phyloP scores from a whole-genome alignment of 2,329 filamentous ascomycete genomes.

The Sclerotiophoma versabilis region DNA sequence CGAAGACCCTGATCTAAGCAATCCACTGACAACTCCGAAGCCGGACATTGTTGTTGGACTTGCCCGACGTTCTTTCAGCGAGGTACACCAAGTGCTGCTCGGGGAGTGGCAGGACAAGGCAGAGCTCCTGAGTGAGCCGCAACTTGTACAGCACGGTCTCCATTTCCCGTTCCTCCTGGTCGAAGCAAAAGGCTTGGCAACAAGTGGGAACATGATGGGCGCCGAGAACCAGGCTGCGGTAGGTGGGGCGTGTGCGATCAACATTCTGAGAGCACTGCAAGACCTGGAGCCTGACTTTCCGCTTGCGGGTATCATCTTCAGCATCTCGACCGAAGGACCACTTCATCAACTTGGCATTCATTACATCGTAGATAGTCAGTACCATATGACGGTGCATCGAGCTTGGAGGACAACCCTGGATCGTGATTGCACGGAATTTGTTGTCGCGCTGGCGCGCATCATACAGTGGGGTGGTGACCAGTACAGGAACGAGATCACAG shows the following conservation, averaged over 20 bases:
- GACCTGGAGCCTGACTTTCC: background rate
- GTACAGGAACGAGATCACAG: background rate
- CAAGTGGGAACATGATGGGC: constrained; percentile 17
- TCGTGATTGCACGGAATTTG: background rate
- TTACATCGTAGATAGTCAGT: background rate
- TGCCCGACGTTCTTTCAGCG: background rate
- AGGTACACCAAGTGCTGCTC: constrained; percentile 1
- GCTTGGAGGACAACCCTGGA: constrained; percentile 3
- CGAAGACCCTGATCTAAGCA: background rate
- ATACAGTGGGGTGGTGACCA: background rate
- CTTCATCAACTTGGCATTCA: constrained; percentile 4
- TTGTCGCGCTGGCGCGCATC: constrained; percentile 4
- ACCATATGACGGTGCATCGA: constrained; percentile 9
- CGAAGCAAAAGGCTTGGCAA: constrained; percentile 20
- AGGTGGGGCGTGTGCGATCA: constrained; percentile 8
- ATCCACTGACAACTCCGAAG: constrained; percentile 3
- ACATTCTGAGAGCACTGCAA: constrained; percentile 4
- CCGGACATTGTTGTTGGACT: constrained; percentile 4
- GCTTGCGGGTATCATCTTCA: constrained; percentile 4
- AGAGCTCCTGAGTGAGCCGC: background rate
- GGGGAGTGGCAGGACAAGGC: constrained; percentile 1
- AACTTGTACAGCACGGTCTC: constrained; percentile 11
- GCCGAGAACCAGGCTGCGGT: constrained; percentile 21
- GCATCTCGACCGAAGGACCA: constrained; percentile 5
- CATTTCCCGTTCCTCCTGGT: constrained; percentile 23